These are phyloP conservation scores for Dendryphion nanum DNA, from an alignment of 2,329 filamentous ascomycete species.

Conservation along the genomic window DNA sequence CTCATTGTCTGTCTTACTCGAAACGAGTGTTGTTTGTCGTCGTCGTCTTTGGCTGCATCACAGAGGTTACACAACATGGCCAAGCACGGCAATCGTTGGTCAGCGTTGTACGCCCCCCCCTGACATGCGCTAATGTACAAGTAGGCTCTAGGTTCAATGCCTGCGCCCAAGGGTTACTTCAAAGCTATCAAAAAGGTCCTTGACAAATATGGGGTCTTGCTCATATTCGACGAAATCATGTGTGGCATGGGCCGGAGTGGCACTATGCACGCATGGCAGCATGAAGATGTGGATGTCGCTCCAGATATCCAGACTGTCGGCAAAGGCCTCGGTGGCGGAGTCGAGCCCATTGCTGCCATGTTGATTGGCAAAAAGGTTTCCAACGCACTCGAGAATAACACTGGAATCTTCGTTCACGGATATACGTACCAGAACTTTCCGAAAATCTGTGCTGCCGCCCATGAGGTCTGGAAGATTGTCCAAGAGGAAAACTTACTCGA, in stretches of 20 bases:
- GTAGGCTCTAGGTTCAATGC: constrained; percentile 67
- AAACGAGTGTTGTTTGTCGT: background rate
- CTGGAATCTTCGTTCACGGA: constrained; percentile 55
- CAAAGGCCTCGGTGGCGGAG: constrained; percentile 66
- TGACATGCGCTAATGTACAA: constrained; percentile 2
- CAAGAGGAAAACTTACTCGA: constrained; percentile 56
- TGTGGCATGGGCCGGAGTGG: constrained; percentile 63
- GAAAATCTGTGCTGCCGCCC: constrained; percentile 58
- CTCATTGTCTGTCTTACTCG: background rate
- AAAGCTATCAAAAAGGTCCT: constrained; percentile 67
- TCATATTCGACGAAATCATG: constrained; percentile 82
- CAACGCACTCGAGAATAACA: constrained; percentile 45
- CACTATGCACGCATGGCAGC: constrained; percentile 61
- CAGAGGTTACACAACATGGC: constrained; percentile 2
- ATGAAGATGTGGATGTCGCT: constrained; percentile 48
- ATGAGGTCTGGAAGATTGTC: constrained; percentile 63
- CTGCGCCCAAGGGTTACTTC: constrained; percentile 67
- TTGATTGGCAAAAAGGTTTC: constrained; percentile 55
- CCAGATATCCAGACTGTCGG: constrained; percentile 68
- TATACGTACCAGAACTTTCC: constrained; percentile 66
- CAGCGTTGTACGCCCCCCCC: background rate
- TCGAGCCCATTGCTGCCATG: constrained; percentile 60
- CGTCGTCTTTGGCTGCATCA: background rate
- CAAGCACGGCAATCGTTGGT: constrained; percentile 6
- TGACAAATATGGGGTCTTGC: constrained; percentile 66